These are phyloP conservation scores for Cynanchum wilfordii DNA, from an alignment of 257 asterid genomes.

Conservation along the genomic window DNA sequence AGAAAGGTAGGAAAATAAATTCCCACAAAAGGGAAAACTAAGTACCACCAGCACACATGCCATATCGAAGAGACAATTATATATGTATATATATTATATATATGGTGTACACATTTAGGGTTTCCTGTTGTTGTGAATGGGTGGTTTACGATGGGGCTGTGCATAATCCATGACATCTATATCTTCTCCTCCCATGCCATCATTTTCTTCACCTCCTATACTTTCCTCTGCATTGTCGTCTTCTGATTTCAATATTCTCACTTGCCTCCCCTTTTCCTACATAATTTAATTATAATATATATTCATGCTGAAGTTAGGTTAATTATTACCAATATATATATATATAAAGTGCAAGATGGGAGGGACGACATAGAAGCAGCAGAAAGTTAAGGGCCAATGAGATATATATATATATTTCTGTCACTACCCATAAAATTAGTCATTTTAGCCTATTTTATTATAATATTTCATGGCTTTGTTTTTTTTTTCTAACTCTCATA, in stretches of 20 bases:
- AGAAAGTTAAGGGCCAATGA: not conserved
- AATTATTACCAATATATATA: too few species aligned
- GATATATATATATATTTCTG: not conserved
- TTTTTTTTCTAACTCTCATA: too few species aligned
- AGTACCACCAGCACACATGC: not conserved
- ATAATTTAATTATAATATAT: not conserved
- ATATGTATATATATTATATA: too few species aligned
- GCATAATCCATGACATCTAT: constrained; percentile 67
- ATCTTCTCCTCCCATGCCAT: constrained; percentile 35
- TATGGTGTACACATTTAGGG: constrained; percentile 24
- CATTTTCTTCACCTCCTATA: constrained; percentile 25
- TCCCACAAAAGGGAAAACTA: too few species aligned
- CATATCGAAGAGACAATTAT: not conserved
- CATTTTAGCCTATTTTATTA: too few species aligned
- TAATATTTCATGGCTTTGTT: too few species aligned
- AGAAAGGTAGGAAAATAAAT: too few species aligned
- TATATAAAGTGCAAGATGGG: not conserved
- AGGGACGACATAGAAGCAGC: not conserved
- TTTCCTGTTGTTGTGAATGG: constrained; percentile 62
- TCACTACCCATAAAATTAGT: not conserved
- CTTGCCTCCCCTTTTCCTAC: constrained; percentile 26
- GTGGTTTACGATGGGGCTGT: constrained; percentile 82
- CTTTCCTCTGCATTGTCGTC: constrained; percentile 32
- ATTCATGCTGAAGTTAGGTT: not conserved
- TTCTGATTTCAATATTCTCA: constrained; percentile 31